phyloP scores from a whole-genome alignment of 352 stramenopile genomes.

The Phytopythium kandeliae region DNA sequence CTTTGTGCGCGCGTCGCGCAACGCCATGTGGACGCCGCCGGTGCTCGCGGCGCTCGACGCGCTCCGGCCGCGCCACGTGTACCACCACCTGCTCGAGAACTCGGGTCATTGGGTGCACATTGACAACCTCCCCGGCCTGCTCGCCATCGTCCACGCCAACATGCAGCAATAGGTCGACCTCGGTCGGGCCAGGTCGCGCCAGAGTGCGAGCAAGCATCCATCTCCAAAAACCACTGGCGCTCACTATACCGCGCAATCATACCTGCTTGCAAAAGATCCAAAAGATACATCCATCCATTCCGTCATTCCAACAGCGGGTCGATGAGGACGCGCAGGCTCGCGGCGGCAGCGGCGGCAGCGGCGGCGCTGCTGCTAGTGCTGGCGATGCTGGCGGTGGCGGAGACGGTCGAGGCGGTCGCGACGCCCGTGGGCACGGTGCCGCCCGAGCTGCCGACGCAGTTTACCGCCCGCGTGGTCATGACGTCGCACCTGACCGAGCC shows the following conservation, averaged over 20 bases:
- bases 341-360: too few species aligned
- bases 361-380: too few species aligned
- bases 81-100: conserved; percentile 63
- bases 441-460: conserved; percentile 45
- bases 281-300: too few species aligned
- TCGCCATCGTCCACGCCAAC: conserved; percentile 57
- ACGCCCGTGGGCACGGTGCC: conserved; percentile 9
- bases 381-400: neutral
- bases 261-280: too few species aligned
- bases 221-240: too few species aligned
- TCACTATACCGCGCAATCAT: too few species aligned
- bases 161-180: conserved; percentile 21
- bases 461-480: conserved; percentile 45
- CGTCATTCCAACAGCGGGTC: too few species aligned
- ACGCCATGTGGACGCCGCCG: conserved; percentile 65
- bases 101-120: conserved; percentile 86
- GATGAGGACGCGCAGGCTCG: too few species aligned
- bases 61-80: conserved; percentile 38
- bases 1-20: conserved; percentile 72
- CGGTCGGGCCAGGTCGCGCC: too few species aligned
- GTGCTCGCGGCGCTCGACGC: conserved; percentile 38
- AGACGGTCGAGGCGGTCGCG: neutral
- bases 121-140: conserved; percentile 69
- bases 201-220: too few species aligned
- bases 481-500: conserved; percentile 63